phyloP scores from a whole-genome alignment of 2,329 filamentous ascomycete genomes.

The Diaporthe ilicicola region DNA sequence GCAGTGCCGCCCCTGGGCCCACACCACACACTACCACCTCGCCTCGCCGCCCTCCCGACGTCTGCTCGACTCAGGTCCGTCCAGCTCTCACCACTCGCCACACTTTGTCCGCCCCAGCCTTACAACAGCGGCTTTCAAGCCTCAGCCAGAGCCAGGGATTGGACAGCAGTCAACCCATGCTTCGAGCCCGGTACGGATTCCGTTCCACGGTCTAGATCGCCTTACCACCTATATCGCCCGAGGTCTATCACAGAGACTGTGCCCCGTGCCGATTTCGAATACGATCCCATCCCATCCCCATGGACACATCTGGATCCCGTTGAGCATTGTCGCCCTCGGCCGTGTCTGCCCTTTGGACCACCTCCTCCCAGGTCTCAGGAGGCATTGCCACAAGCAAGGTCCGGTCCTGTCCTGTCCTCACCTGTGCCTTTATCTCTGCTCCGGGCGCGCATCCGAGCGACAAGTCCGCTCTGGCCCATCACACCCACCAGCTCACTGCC shows the following conservation, averaged over 20 bases:
- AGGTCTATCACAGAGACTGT: slow-evolving; percentile 23
- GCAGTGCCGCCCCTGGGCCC: neutral
- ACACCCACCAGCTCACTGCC: neutral
- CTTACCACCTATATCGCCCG: slow-evolving; percentile 19
- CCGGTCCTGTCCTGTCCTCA: neutral
- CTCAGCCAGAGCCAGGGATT: slow-evolving; percentile 28
- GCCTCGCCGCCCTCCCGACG: slow-evolving; percentile 10
- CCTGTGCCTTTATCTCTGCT: neutral
- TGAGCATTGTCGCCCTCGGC: slow-evolving; percentile 22
- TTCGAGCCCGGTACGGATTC: slow-evolving; percentile 10
- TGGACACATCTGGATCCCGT: slow-evolving; percentile 23
- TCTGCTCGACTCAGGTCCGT: neutral
- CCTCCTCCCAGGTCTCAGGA: neutral
- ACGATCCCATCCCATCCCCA: neutral
- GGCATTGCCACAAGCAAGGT: neutral
- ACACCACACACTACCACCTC: neutral
- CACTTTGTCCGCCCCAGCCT: slow-evolving; percentile 23
- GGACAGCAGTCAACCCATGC: slow-evolving; percentile 29
- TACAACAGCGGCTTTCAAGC: slow-evolving; percentile 22
- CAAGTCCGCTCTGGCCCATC: neutral
- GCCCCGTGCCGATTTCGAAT: slow-evolving; percentile 22
- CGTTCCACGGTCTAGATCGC: slow-evolving; percentile 28
- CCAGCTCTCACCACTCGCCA: slow-evolving; percentile 33
- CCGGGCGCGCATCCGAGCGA: neutral
- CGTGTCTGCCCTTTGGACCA: slow-evolving; percentile 12